Percentiles rank a stretch among this genome's conserved stretches.
Conservation (phyloP, 139 green algal species). For the Chlamydomonas sphaeroides region DNA sequence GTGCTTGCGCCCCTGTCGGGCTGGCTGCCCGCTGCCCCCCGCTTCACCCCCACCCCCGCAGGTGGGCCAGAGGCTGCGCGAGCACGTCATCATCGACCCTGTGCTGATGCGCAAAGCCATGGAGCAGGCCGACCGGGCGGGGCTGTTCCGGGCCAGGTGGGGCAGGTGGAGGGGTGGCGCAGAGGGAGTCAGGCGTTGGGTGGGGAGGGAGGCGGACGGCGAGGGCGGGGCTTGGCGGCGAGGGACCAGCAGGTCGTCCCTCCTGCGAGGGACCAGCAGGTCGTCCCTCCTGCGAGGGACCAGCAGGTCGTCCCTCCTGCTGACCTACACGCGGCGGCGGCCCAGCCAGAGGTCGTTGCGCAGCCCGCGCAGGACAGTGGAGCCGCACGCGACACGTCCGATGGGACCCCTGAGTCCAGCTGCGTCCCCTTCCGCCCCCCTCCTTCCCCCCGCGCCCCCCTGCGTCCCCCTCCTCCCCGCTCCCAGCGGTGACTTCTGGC, state of each 20-base stretch:
- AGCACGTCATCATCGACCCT: constrained; percentile 8
- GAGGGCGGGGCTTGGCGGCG: no score
- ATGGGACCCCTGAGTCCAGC: background rate
- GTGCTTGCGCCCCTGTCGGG: background rate
- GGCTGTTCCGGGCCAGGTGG: background rate
- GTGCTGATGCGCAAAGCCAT: background rate
- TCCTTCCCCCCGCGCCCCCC: no score
- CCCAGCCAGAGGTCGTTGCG: background rate
- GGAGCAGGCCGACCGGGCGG: background rate
- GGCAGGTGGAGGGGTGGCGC: background rate
- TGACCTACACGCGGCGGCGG: background rate
- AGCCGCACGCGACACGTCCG: no score
- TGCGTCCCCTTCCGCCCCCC: no score
- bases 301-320: background rate
- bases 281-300: no score
- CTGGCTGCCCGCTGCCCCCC: no score
- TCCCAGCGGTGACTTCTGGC: constrained; percentile 52
- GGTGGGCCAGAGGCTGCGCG: constrained; percentile 18
- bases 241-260: no score
- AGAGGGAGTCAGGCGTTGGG: no score
- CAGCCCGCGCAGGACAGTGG: no score
- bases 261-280: no score
- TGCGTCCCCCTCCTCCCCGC: no score
- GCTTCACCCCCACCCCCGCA: background rate
- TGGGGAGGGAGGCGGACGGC: no score